Base-by-base conservation (phyloP, 2,329 filamentous ascomycete species). In the Aspergillus amoenus region DNA sequence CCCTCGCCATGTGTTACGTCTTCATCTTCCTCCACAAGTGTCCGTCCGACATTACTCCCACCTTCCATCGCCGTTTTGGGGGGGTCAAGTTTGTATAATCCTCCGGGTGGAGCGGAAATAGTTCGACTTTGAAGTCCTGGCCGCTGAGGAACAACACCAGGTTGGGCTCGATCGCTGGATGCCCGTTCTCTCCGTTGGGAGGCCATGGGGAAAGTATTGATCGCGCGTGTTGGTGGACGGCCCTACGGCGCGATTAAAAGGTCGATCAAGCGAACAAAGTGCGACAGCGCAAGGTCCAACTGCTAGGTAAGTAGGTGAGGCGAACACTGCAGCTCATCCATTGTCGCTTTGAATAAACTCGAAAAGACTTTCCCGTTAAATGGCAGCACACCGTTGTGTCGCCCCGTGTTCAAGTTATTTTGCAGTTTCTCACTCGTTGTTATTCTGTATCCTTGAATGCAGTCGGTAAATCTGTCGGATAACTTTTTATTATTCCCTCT, bases 91-190 rank as follows among this genome's bases (percentile, higher is more conserved):
- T 66, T 66, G 52, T 69, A 59, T 56, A 73, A 47, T 42, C 56
- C 69, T 21, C 68, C 72, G 24, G 62, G 60, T 1, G 73, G 73
- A 24, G 73, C 71, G 34, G 74, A 76, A 50, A 64, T 60, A 9
- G 73, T 75, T 54, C 73, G 68, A 52, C 56, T 64, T 41, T 65
- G 70, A 34, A 75, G 67, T 13, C 64, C 61, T 22, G 73, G 72
- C 34, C 72, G 67, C 53, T 66, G 64, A 32, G 64, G 65, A 48
- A 66, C 48, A 53, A 61, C 58, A 48, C 55, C 56, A n/a, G 62
- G 60, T 52, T 70, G 67, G 21, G 66, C 63, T 62, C 62, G 67
- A 45, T 74, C 71, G 54, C 71, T 75, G 41, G 64, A 66, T 13
- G 70, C 68, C 56, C 70, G 64, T 55, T 71, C 70, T 60, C 66